Evolutionary conservation across 1,284 basidiomycete genomes (phyloP), one percentile per base, ranked within the genome.

Genomic region (Leccinum proliferum): DNA sequence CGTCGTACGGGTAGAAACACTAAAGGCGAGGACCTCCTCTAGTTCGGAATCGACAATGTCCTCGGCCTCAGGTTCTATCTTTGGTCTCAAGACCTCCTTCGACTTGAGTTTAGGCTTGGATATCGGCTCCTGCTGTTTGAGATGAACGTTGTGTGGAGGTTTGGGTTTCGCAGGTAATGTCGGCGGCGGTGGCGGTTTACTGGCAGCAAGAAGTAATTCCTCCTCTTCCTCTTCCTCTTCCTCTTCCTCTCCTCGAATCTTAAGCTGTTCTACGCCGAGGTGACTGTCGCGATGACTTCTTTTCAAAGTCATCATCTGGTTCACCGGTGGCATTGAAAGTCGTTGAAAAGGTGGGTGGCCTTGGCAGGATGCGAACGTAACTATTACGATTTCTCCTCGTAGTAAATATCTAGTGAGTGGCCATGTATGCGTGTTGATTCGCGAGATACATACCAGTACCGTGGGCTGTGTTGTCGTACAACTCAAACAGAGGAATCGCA

Each of bases 151-250:
- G 61, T 65, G 64, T 15, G 70, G 50, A 29, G 60, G 64, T 60
- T 72, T 76, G 58, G 69, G 64, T 63, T 75, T 77, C 37, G 67
- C 62, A 2, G 74, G 70, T 14, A 69, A 66, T 12, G 67, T 52
- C 11, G 46, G 46, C 5, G 72, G 65, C 10, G 57, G 58, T 21
- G 67, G 63, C 62, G 60, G 55, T 66, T 69, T 60, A 68, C 69
- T 55, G 68, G 71, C 62, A 72, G 74, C 64, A 71, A 73, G 61
- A 69, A 73, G 63, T 67, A 75, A 55, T 75, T 78, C 80, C 43
- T 80, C 81, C 29, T 82, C 83, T 52, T 79, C 80, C 41, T 82
- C 78, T 72, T 78, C 81, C 32, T 25, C 21, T 21, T 80, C 81
- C 43, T 82, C 82, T 52, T 79, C 76, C 59, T 64, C 61, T 79